These are phyloP conservation scores for Thalassiosira exigua DNA, from an alignment of 352 stramenopile species.

Conservation along the genomic window DNA sequence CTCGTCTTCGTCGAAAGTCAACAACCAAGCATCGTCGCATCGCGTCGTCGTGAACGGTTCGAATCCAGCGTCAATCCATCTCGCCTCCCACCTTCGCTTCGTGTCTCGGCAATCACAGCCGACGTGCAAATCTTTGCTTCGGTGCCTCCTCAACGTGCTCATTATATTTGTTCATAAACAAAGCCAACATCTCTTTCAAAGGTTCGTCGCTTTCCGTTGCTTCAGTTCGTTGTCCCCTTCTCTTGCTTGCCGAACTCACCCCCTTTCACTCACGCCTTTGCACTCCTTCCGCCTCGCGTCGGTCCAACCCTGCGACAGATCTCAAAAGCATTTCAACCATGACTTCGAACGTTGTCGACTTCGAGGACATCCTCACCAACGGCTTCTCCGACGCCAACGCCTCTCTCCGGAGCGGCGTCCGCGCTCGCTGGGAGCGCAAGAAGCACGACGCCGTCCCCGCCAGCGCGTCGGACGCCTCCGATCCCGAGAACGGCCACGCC, in stretches of 20 bases:
- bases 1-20: too few relatives aligned
- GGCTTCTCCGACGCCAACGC: constrained; percentile 84
- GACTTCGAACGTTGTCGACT: constrained; percentile 80
- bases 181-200: background rate
- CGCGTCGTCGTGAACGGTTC: too few relatives aligned
- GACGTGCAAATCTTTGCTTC: too few relatives aligned
- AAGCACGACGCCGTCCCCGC: constrained; percentile 25
- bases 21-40: too few relatives aligned
- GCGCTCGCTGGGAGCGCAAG: constrained; percentile 81
- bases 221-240: background rate
- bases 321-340: constrained; percentile 44
- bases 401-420: constrained; percentile 67
- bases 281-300: background rate
- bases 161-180: background rate
- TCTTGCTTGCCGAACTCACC: background rate
- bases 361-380: constrained; percentile 81
- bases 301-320: background rate
- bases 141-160: too few relatives aligned
- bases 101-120: too few relatives aligned
- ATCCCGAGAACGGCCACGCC: constrained; percentile 24
- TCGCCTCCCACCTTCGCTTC: too few relatives aligned
- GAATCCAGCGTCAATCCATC: too few relatives aligned
- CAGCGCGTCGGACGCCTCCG: constrained; percentile 8
- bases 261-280: background rate
- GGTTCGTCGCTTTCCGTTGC: background rate